Evolutionary conservation across 179 eudicot species (phyloP), one percentile per base, ranked within the genome.

Genomic region (Heliamphora ciliata): DNA sequence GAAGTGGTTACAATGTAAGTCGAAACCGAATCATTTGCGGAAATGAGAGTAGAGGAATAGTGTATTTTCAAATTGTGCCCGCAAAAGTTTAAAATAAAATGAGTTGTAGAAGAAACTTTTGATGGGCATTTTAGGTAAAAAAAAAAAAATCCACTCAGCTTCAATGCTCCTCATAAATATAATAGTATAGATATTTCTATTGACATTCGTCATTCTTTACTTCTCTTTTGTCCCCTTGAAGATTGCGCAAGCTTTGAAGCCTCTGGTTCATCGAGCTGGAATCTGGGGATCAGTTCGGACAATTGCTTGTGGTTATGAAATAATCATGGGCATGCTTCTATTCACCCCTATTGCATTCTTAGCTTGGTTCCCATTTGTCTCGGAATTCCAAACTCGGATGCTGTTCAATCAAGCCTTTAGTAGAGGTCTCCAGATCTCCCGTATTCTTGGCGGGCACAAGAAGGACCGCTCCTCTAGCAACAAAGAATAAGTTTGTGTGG

Each of bases 361-460:
- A 77, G 88, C 91, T 47, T 90, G 93, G 93, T 90, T 90, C 72
- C 93, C 93, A 1, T 90, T 90, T 50, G 90, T 90, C 17, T 89
- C 93, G 0, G 91, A 89, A 40, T 90, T 89, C 82, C 93, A 90
- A 77, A 90, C 93, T 4, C 82, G 93, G 44, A 87, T 90, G 91
- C 66, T 90, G 67, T 90, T 90, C 87, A 90, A 90, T 83, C 93
- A 90, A 84, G 93, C 93, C 17, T 90, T 90, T 76, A 90, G 93
- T 83, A 85, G 93, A 80, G 93, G 93, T 80, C 86, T 90, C 69
- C 91, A 90, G 63, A 89, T 90, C 48, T 90, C 93, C 8, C 90
- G 90, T 78, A 90, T 90, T 84, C 91, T 90, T 64, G 93, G 90
- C 46, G 91, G 93, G 8, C 90, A 84, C 8, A 90, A 78, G 86